Evolutionary conservation across 257 asterid species (phyloP).

Genomic region (Nicotiana undulata): DNA sequence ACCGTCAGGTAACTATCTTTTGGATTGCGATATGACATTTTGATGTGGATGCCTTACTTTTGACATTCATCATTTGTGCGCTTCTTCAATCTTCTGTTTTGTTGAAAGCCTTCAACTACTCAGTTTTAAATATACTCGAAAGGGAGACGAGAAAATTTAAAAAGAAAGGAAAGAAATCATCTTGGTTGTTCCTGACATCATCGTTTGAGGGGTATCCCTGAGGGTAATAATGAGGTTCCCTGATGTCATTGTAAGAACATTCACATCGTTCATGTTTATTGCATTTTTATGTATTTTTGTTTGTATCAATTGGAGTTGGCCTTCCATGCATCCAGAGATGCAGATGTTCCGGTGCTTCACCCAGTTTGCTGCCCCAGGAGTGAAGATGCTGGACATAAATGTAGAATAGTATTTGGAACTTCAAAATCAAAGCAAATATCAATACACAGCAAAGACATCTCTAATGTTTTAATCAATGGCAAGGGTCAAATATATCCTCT

Average conservation of each 20-base stretch:
- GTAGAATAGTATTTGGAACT: not conserved
- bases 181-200: not conserved
- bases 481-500: not conserved
- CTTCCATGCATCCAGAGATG: not conserved
- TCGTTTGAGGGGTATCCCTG: not conserved
- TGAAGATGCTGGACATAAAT: not conserved
- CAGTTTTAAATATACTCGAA: not conserved
- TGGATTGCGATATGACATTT: not conserved
- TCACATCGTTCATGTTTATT: not conserved
- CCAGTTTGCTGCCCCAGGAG: not conserved
- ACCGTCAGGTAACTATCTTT: not conserved
- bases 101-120: not conserved
- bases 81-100: not conserved
- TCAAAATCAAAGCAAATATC: not conserved
- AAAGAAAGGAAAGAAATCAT: not conserved
- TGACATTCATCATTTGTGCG: conserved; percentile 5
- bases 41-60: not conserved
- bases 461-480: not conserved
- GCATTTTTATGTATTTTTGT: not conserved
- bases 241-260: not conserved
- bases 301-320: not conserved
- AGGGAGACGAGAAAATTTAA: not conserved
- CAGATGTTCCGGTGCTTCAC: not conserved
- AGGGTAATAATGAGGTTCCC: not conserved
- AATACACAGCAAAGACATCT: not conserved